phyloP scores from a whole-genome alignment of 768 basidiomycete species.

The Boletus rex-veris region DNA sequence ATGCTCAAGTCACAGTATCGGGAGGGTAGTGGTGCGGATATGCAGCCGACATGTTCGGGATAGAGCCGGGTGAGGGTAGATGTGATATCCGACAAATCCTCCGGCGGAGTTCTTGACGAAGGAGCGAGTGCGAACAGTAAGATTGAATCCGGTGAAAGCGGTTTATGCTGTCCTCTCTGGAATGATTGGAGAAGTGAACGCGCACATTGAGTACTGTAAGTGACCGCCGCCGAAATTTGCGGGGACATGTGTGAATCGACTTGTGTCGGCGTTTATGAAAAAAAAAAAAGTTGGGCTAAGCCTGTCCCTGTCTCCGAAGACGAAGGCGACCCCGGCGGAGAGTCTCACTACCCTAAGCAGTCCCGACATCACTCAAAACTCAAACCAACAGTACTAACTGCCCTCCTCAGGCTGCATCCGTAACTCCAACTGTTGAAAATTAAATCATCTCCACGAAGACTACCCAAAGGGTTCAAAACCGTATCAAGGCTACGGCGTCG shows the following conservation, averaged over 20 bases:
- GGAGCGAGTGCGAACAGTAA: slow-evolving; percentile 29
- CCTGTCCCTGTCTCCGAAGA: background rate
- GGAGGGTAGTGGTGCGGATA: slow-evolving; percentile 49
- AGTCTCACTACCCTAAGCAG: no score
- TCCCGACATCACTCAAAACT: no score
- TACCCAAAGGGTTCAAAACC: no score
- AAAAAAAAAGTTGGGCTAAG: background rate
- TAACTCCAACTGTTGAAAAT: no score
- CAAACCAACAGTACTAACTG: no score
- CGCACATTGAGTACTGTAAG: slow-evolving; percentile 16
- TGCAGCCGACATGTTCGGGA: slow-evolving; percentile 53
- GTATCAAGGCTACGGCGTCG: no score
- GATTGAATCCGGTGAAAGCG: background rate
- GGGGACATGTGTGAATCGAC: slow-evolving; percentile 7
- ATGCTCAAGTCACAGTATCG: slow-evolving; percentile 3
- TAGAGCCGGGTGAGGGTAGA: slow-evolving; percentile 39
- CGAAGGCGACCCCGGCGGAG: no score
- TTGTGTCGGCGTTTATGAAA: background rate
- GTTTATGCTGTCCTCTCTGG: background rate
- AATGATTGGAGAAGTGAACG: slow-evolving; percentile 16
- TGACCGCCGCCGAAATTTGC: slow-evolving; percentile 14
- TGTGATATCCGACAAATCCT: slow-evolving; percentile 37
- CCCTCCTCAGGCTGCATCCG: no score
- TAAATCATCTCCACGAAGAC: no score
- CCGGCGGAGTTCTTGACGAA: slow-evolving; percentile 20